Evolutionary conservation across 345 rosid genomes (phyloP).

Genomic region (Zanthoxylum bungeanum): DNA sequence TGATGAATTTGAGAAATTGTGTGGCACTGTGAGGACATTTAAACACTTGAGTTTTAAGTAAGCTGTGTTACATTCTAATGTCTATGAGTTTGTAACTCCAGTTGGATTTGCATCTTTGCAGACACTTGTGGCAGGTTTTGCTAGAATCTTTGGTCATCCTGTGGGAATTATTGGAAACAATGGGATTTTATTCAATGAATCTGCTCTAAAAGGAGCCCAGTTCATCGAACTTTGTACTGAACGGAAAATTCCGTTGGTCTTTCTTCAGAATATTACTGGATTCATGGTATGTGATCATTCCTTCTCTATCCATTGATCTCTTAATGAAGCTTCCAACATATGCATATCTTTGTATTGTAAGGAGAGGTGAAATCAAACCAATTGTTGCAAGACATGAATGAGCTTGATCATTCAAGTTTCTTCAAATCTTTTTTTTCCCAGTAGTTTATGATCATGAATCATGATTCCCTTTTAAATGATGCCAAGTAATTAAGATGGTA

Average conservation of each 20-base stretch:
- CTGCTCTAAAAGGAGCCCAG: slow-evolving; percentile 96
- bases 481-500: background rate
- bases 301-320: slow-evolving; percentile 1
- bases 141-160: slow-evolving; percentile 73
- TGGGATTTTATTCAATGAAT: slow-evolving; percentile 86
- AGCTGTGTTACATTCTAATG: background rate
- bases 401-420: background rate
- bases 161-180: slow-evolving; percentile 94
- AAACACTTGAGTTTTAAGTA: slow-evolving; percentile 12
- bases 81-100: slow-evolving; percentile 7
- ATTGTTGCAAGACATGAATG: background rate
- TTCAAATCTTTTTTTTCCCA: background rate
- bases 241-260: slow-evolving; percentile 83
- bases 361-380: background rate
- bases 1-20: slow-evolving; percentile 94
- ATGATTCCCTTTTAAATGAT: too few relatives aligned
- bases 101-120: slow-evolving; percentile 35
- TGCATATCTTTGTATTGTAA: background rate
- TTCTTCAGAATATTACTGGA: slow-evolving; percentile 95
- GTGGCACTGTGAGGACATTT: slow-evolving; percentile 79
- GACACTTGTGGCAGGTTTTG: slow-evolving; percentile 94
- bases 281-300: slow-evolving; percentile 61
- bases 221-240: slow-evolving; percentile 87
- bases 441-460: too few relatives aligned
- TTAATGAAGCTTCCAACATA: slow-evolving; percentile 1